Percentiles rank a stretch among this genome's conserved stretches.
phyloP scores from a whole-genome alignment of 805 yeast species.

The Scheffersomyces coipomensis region DNA sequence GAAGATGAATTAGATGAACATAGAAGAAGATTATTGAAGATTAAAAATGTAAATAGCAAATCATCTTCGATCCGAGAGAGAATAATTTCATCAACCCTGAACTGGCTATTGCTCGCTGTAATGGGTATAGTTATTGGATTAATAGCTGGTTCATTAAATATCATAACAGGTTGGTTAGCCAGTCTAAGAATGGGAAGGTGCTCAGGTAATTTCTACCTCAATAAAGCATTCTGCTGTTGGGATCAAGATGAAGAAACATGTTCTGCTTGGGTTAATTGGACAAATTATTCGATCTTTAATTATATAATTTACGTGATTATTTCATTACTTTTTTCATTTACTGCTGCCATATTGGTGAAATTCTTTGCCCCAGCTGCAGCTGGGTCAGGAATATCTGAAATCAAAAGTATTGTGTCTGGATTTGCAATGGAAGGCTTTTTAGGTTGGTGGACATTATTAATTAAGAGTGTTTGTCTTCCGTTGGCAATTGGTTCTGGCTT shows the following conservation, averaged over 20 bases:
- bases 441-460: slow-evolving; percentile 64
- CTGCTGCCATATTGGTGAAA: slow-evolving; percentile 69
- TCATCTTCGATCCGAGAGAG: slow-evolving; percentile 17
- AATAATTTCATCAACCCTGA: slow-evolving; percentile 41
- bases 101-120: slow-evolving; percentile 71
- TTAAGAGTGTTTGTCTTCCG: slow-evolving; percentile 82
- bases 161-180: slow-evolving; percentile 84
- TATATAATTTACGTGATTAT: slow-evolving; percentile 59
- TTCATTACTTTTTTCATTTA: slow-evolving; percentile 59
- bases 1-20: slow-evolving; percentile 58
- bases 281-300: slow-evolving; percentile 39
- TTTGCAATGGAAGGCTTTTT: slow-evolving; percentile 77
- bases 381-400: slow-evolving; percentile 96
- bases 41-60: slow-evolving; percentile 9
- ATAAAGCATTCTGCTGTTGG: slow-evolving; percentile 80
- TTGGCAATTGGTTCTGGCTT: slow-evolving; percentile 90
- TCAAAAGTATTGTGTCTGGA: slow-evolving; percentile 91
- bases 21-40: slow-evolving; percentile 22
- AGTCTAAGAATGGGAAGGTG: slow-evolving; percentile 81
- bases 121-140: slow-evolving; percentile 80
- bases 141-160: slow-evolving; percentile 78
- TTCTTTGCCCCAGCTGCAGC: slow-evolving; percentile 85
- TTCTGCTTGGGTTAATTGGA: slow-evolving; percentile 70
- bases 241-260: slow-evolving; percentile 54
- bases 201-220: slow-evolving; percentile 63